Evolutionary conservation across 345 rosid species (phyloP).

Genomic region (Toxicodendron radicans): DNA sequence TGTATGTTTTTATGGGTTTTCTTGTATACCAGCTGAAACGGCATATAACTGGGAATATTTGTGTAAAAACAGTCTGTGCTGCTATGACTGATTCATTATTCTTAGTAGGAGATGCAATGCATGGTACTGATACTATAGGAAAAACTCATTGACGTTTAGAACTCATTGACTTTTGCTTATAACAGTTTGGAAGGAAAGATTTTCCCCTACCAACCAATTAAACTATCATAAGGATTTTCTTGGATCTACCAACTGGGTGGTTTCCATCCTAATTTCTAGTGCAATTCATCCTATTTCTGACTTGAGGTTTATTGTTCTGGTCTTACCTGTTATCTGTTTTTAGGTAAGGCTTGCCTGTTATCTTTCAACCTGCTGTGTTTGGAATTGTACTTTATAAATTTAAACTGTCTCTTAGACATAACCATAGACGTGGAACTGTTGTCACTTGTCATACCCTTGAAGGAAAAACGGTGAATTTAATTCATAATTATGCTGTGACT

Average conservation of each 20-base stretch:
- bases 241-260: neutral
- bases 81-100: neutral
- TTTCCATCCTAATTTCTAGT: neutral
- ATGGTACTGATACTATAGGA: neutral
- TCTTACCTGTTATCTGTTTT: too few species aligned
- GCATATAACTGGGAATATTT: neutral
- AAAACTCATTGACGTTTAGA: neutral
- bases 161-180: too few species aligned
- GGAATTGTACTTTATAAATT: neutral
- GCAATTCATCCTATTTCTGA: neutral
- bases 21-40: neutral
- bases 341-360: too few species aligned
- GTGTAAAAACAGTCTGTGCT: neutral
- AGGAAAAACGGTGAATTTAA: too few species aligned
- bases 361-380: neutral
- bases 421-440: neutral
- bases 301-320: neutral
- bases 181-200: neutral
- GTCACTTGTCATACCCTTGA: neutral
- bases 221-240: neutral
- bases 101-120: neutral
- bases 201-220: neutral
- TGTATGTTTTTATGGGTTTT: neutral
- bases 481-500: neutral
- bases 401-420: neutral